Base-by-base conservation (phyloP, 2,329 filamentous ascomycete species). In the Cercospora sojina region DNA sequence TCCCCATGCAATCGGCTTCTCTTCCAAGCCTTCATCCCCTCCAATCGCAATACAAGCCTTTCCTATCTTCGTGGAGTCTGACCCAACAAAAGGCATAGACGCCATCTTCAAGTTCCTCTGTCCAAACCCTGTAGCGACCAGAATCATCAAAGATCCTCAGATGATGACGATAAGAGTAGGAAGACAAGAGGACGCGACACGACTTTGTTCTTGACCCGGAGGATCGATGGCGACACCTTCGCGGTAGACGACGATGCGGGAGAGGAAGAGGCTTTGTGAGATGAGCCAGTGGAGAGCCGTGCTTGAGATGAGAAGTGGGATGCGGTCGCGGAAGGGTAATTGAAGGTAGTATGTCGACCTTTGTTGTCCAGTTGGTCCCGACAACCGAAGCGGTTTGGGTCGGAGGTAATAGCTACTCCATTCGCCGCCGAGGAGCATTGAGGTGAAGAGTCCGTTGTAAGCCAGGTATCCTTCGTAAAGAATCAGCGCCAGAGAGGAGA, bases 191-290 rank as follows among this genome's bases (percentile, higher is more conserved):
- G 61, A 70, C 3, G 66, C 68, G 12, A 70, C 61, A 23, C 10
- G 38, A 38, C 38, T 16, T 12, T 18, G 27, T 47, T 9, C 32
- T n/a, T n/a, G 43, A 12, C 5, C 57, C n/a, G 31, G 56, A 20
- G 56, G 13, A 18, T n/a, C 29, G 20, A 38, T 38, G 3, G 20
- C 20, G 20, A 59, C 18, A 25, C 64, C 66, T 38, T 68, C 35
- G 16, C 65, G 18, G 59, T 64, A 69, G 7, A 32, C 58, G 3
- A 75, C 72, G 13, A 81, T 72, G 1, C 72, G 70, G 1, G 79
- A 78, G 3, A 83, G 67, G 70, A 82, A 84, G 2, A 83, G 68
- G n/a, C 73, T 75, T 58, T 83, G 79, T 0, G 81, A 83, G 8
- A 81, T 73, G 0, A 83, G 70, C 80, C 80, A 83, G 67, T 83